Conservation (phyloP, 495 filamentous ascomycete species). For the Xylaria sp. region DNA sequence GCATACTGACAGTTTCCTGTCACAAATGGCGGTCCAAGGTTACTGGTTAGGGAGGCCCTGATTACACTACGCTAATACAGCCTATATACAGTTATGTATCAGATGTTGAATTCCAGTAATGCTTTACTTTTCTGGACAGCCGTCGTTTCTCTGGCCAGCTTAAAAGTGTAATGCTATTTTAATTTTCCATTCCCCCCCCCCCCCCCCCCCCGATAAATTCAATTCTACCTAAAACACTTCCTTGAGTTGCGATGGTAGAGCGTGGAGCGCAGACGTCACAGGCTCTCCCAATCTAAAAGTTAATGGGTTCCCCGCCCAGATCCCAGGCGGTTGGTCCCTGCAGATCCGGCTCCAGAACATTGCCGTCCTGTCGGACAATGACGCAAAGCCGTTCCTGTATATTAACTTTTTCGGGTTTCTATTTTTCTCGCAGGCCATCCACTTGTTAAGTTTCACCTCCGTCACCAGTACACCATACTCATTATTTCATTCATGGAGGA, state of each 20-base stretch:
- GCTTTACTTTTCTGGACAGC: neutral
- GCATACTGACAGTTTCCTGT: neutral
- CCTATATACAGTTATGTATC: neutral
- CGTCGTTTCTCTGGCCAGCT: neutral
- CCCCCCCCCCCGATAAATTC: neutral
- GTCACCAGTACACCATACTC: neutral
- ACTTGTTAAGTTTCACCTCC: neutral
- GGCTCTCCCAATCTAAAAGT: neutral
- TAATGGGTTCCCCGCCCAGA: neutral
- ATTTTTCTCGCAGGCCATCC: neutral
- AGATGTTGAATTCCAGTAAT: neutral
- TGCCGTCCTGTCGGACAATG: neutral
- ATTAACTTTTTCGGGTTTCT: neutral
- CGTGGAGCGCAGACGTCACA: constrained; percentile 5
- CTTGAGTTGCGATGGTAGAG: neutral
- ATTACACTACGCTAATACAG: neutral
- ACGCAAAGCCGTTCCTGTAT: neutral
- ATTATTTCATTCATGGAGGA: too few relatives aligned
- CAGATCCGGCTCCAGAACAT: constrained; percentile 10
- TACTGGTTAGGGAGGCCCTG: neutral
- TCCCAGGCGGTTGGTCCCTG: neutral
- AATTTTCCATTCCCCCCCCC: too few relatives aligned
- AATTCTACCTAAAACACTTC: neutral
- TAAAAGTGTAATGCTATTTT: neutral
- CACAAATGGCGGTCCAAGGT: neutral